phyloP scores from a whole-genome alignment of 192 early-diverging fungal species.

The Gorgonomyces haynaldii region DNA sequence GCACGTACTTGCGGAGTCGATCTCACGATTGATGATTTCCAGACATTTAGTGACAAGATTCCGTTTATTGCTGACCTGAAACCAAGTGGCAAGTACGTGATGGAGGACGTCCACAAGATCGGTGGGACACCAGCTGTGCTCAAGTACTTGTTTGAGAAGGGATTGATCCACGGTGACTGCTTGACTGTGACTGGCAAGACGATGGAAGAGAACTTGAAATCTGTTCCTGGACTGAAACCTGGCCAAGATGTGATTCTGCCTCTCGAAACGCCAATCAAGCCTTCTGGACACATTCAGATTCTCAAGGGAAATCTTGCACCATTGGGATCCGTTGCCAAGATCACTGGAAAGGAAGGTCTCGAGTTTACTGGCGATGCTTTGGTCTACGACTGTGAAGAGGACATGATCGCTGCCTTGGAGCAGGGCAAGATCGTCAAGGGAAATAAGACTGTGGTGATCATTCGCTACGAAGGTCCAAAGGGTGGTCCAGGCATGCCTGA shows the following conservation, averaged over 20 bases:
- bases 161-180: slow-evolving; percentile 72
- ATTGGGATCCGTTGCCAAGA: slow-evolving; percentile 94
- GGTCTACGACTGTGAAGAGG: slow-evolving; percentile 86
- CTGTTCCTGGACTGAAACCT: slow-evolving; percentile 59
- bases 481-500: slow-evolving; percentile 99
- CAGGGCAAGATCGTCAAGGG: slow-evolving; percentile 81
- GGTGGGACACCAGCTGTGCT: slow-evolving; percentile 92
- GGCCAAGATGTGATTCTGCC: slow-evolving; percentile 84
- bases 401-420: slow-evolving; percentile 83
- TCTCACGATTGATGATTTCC: slow-evolving; percentile 91
- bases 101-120: slow-evolving; percentile 87
- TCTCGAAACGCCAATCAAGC: slow-evolving; percentile 78
- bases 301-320: slow-evolving; percentile 90
- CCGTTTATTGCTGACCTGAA: slow-evolving; percentile 98
- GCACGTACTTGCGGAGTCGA: slow-evolving; percentile 72
- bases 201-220: slow-evolving; percentile 78
- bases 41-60: slow-evolving; percentile 72
- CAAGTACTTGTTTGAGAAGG: slow-evolving; percentile 83
- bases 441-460: slow-evolving; percentile 81
- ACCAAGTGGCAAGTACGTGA: slow-evolving; percentile 95
- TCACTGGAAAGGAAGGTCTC: slow-evolving; percentile 98
- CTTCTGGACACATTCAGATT: slow-evolving; percentile 89
- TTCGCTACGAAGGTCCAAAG: slow-evolving; percentile 96
- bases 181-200: slow-evolving; percentile 98
- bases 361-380: slow-evolving; percentile 76